phyloP scores from a whole-genome alignment of 2,329 filamentous ascomycete species.

The Aspergillus melleus region DNA sequence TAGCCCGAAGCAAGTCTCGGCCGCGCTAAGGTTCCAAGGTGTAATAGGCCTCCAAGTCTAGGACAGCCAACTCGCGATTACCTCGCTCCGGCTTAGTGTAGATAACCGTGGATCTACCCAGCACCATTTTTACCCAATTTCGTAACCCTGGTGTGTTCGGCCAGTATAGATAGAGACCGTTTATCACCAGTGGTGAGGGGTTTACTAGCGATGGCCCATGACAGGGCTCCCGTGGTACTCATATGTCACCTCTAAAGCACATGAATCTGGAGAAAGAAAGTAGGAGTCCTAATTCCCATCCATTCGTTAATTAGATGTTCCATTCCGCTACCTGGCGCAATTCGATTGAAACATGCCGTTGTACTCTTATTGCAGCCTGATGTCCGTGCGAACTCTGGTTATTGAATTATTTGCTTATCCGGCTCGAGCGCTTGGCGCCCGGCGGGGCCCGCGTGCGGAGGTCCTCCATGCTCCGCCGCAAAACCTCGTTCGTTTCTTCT shows the following conservation, averaged over 20 bases:
- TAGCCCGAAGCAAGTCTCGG: background rate
- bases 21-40: background rate
- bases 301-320: background rate
- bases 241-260: background rate
- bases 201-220: too few relatives aligned
- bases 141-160: background rate
- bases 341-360: background rate
- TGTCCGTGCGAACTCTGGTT: background rate
- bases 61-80: background rate
- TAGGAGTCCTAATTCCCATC: background rate
- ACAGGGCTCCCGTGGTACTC: background rate
- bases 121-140: background rate
- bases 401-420: background rate
- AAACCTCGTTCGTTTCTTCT: background rate
- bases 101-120: constrained; percentile 2
- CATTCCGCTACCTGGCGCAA: background rate
- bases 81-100: background rate
- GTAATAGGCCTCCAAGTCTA: background rate
- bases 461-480: background rate
- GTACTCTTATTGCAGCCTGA: background rate
- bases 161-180: too few relatives aligned
- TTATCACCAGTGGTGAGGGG: too few relatives aligned
- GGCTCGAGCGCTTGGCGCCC: background rate
- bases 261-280: background rate
- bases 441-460: background rate